Percentiles rank a stretch among this genome's conserved stretches.
These are phyloP conservation scores for Ilyonectria destructans DNA, from an alignment of 2,329 filamentous ascomycete species.

Conservation along the genomic window DNA sequence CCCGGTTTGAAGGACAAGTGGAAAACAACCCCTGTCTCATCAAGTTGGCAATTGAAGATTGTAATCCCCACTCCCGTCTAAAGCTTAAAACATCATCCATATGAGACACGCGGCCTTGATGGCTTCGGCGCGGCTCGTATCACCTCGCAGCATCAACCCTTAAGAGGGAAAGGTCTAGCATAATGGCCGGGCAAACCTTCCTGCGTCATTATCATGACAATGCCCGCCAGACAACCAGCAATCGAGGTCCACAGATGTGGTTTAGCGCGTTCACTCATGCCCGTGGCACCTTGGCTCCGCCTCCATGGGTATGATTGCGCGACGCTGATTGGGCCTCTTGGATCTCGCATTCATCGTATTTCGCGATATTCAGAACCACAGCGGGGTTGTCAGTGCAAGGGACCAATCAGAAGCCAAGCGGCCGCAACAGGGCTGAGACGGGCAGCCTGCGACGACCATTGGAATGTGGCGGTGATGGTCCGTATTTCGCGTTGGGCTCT, in stretches of 20 bases:
- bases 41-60: background rate
- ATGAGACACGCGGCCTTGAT: background rate
- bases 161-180: conserved; percentile 1
- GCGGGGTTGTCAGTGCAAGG: conserved; percentile 14
- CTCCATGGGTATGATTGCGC: conserved; percentile 23
- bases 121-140: background rate
- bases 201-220: conserved; percentile 5
- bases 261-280: background rate
- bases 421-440: conserved; percentile 30
- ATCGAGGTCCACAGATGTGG: background rate
- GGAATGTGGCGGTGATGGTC: conserved; percentile 4
- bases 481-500: conserved; percentile 32
- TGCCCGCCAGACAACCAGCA: background rate
- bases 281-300: conserved; percentile 31
- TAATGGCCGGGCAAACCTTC: background rate
- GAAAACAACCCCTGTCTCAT: background rate
- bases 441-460: background rate
- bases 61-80: background rate
- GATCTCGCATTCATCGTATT: conserved; percentile 54
- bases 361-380: conserved; percentile 1
- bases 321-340: conserved; percentile 36
- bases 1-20: background rate
- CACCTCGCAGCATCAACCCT: conserved; percentile 12
- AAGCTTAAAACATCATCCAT: background rate
- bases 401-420: conserved; percentile 34